Evolutionary conservation across 345 rosid genomes (phyloP).

Genomic region (Brassica napus): Da-Ae NC_063439.1:23524501-23525000

Average conservation of each 20-base stretch:
- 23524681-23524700: not conserved
- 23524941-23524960: slow-evolving; percentile 1
- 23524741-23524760: not conserved
- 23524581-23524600: slow-evolving; percentile 5
- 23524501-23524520: slow-evolving; percentile 33
- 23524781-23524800: not conserved
- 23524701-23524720: slow-evolving; percentile 10
- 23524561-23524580: not conserved
- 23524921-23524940: not conserved
- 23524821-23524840: slow-evolving; percentile 18
- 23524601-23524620: not conserved
- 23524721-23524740: not conserved
- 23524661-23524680: not conserved
- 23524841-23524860: slow-evolving; percentile 1
- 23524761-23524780: slow-evolving; percentile 1
- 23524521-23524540: slow-evolving; percentile 27
- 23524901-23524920: not conserved
- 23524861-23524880: slow-evolving; percentile 3
- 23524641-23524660: not conserved
- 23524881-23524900: not conserved
- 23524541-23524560: not conserved
- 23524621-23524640: slow-evolving; percentile 11
- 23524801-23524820: not conserved
- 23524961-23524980: not conserved
- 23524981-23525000: not conserved